These are phyloP conservation scores for Dunaliella primolecta DNA, from an alignment of 139 green algal species.

Conservation along the genomic window DNA sequence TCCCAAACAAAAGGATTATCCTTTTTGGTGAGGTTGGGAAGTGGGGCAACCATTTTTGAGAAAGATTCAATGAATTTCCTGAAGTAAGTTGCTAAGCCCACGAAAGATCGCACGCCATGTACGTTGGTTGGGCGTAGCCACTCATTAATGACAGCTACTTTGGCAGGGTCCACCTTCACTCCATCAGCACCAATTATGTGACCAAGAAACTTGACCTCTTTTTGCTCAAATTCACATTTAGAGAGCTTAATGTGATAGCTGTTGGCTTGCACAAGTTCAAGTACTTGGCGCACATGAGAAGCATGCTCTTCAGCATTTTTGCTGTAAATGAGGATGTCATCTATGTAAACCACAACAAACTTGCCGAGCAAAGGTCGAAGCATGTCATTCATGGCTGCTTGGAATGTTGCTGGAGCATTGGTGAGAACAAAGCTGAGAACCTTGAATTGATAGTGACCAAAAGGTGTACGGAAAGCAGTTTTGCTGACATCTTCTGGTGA, in stretches of 20 bases:
- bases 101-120: constrained; percentile 35
- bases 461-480: constrained; percentile 28
- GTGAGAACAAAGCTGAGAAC: constrained; percentile 35
- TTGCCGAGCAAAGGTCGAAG: constrained; percentile 16
- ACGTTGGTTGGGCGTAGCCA: constrained; percentile 13
- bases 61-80: background rate
- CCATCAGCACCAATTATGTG: constrained; percentile 26
- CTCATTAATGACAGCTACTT: constrained; percentile 30
- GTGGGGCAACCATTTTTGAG: constrained; percentile 44
- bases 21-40: constrained; percentile 26
- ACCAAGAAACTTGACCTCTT: constrained; percentile 34
- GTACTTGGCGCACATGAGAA: background rate
- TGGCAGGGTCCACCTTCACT: constrained; percentile 31
- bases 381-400: constrained; percentile 26
- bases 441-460: constrained; percentile 38
- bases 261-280: background rate
- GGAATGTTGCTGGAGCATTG: constrained; percentile 31
- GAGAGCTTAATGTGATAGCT: background rate
- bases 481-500: constrained; percentile 6
- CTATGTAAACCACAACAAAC: constrained; percentile 34
- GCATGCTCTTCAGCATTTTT: constrained; percentile 8
- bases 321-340: constrained; percentile 37
- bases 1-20: background rate
- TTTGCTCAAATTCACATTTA: background rate
- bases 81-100: constrained; percentile 50